These are phyloP conservation scores for Linnemannia hyalina DNA, from an alignment of 192 early-diverging fungal genomes.

Conservation along the genomic window DNA sequence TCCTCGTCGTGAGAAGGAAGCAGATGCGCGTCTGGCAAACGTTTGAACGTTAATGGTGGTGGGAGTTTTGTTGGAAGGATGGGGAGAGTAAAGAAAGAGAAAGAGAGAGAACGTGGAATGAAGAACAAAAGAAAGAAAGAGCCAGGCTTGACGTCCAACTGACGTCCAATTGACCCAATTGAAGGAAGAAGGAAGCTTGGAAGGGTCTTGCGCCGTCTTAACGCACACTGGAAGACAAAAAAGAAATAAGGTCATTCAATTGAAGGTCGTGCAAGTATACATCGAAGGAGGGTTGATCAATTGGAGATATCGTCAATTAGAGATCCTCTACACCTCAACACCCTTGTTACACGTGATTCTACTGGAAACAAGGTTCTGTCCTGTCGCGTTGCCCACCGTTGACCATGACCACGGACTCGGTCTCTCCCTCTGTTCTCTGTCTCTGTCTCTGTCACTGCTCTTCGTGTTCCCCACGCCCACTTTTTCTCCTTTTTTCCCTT, in stretches of 20 bases:
- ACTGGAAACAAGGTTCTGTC: background rate
- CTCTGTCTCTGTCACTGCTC: background rate
- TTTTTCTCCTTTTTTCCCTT: background rate
- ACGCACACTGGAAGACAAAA: background rate
- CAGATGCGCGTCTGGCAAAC: background rate
- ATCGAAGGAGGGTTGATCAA: too few relatives aligned
- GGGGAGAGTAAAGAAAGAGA: background rate
- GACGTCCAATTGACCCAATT: background rate
- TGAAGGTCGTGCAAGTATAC: background rate
- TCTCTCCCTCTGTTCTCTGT: background rate
- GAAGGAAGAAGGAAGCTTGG: background rate
- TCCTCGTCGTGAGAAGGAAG: background rate
- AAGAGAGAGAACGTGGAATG: background rate
- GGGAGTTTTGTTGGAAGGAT: background rate
- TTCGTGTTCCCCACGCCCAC: background rate
- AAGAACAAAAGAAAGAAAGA: background rate
- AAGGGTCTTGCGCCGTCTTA: background rate
- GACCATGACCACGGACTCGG: conserved; percentile 5
- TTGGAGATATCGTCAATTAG: background rate
- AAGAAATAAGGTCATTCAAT: background rate
- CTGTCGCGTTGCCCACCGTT: conserved; percentile 16
- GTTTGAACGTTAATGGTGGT: background rate
- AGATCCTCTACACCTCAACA: background rate
- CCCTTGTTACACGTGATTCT: background rate
- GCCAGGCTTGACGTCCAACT: background rate